phyloP scores from a whole-genome alignment of 169 alveolate species.

The Pseudocohnilembus persalinus region DNA sequence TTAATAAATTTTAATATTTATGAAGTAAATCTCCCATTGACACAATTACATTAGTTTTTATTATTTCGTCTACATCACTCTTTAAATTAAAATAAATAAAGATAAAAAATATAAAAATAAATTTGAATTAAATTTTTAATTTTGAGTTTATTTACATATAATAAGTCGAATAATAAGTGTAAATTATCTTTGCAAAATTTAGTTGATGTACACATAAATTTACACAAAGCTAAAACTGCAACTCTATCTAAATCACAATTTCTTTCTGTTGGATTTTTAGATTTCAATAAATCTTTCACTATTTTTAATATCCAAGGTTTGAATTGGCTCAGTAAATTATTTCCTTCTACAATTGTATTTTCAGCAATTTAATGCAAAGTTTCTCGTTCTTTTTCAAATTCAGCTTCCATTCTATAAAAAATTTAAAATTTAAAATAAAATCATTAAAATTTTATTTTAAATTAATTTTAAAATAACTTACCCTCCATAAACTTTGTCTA shows the following conservation, averaged over 20 bases:
- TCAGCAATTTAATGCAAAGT: conserved; percentile 56
- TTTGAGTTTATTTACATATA: not conserved
- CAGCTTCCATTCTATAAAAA: conserved; percentile 59
- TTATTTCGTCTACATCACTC: conserved; percentile 45
- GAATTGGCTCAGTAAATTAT: conserved; percentile 55
- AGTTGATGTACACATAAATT: conserved; percentile 73
- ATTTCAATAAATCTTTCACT: conserved; percentile 20
- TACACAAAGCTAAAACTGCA: conserved; percentile 68
- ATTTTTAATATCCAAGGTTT: conserved; percentile 46
- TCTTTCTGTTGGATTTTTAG: conserved; percentile 37
- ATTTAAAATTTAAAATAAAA: too few species aligned
- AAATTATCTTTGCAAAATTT: conserved; percentile 62
- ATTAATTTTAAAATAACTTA: too few species aligned
- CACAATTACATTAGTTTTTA: conserved; percentile 73
- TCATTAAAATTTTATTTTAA: not conserved
- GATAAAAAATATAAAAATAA: not conserved
- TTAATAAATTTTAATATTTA: conserved; percentile 71
- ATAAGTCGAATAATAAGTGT: conserved; percentile 45
- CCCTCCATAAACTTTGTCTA: conserved; percentile 80
- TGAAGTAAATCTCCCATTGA: conserved; percentile 77
- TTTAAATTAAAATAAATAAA: not conserved
- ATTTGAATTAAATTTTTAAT: too few species aligned
- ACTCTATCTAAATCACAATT: conserved; percentile 54
- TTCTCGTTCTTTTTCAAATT: conserved; percentile 61
- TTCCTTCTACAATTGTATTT: conserved; percentile 54